Percentiles rank a stretch among this genome's conserved stretches.
Evolutionary conservation across 257 asterid genomes (phyloP).

Genomic region (Pogostemon cablin): DNA sequence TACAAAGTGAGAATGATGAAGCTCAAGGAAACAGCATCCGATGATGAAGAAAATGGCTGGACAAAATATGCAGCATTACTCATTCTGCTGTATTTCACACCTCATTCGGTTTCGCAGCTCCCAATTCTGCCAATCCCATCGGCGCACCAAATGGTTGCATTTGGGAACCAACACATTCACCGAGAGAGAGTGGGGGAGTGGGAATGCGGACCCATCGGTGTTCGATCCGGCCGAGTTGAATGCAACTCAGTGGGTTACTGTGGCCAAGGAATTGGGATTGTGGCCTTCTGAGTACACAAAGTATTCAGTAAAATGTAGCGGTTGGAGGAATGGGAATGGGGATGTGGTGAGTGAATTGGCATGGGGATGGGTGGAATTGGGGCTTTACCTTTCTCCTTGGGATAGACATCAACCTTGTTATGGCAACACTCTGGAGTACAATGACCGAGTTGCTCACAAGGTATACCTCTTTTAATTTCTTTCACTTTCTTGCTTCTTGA

Average conservation of each 20-base stretch:
- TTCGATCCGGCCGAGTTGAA: constrained; percentile 72
- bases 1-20: too few species aligned
- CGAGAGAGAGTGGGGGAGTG: constrained; percentile 89
- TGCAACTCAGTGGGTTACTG: constrained; percentile 85
- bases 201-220: constrained; percentile 68
- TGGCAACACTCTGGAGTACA: constrained; percentile 78
- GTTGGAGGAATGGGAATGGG: constrained; percentile 85
- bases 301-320: constrained; percentile 79
- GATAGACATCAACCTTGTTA: constrained; percentile 82
- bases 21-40: not conserved
- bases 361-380: constrained; percentile 74
- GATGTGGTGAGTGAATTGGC: constrained; percentile 77
- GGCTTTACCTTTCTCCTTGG: constrained; percentile 98
- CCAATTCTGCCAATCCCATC: constrained; percentile 85
- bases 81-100: constrained; percentile 25
- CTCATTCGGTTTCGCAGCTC: constrained; percentile 40
- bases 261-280: constrained; percentile 75
- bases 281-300: constrained; percentile 93
- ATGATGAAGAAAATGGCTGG: constrained; percentile 20
- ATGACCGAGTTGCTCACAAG: constrained; percentile 92
- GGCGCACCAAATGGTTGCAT: constrained; percentile 70
- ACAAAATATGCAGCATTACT: constrained; percentile 17
- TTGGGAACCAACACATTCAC: constrained; percentile 92
- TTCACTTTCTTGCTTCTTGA: constrained; percentile 33
- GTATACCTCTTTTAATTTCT: constrained; percentile 20